A percentile compares a stretch with the other conserved stretches of the same genome.
Conservation (phyloP, 163 green algal species). For the Scenedesmus sp. region DNA sequence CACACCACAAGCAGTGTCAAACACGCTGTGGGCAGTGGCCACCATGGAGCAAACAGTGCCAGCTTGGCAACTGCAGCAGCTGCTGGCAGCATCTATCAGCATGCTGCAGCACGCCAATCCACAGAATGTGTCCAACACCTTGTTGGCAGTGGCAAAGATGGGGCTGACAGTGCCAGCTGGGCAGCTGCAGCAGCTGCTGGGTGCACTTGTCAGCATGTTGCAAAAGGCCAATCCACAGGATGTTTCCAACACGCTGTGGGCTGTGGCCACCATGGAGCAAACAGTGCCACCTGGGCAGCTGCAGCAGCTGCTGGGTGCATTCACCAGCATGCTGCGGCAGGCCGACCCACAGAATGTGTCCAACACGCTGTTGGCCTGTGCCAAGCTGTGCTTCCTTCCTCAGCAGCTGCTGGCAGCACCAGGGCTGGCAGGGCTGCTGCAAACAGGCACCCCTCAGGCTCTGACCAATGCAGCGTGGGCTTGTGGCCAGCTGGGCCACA, state of each 20-base stretch:
- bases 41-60: too few relatives aligned
- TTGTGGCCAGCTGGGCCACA: background rate
- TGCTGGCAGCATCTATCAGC: too few relatives aligned
- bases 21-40: too few relatives aligned
- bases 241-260: background rate
- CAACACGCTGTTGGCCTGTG: background rate
- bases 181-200: background rate
- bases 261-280: background rate
- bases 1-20: too few relatives aligned
- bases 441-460: background rate
- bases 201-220: background rate
- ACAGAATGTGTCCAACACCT: too few relatives aligned
- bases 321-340: background rate
- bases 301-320: background rate
- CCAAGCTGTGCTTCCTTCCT: background rate
- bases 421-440: background rate
- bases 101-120: too few relatives aligned
- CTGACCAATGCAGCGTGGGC: background rate
- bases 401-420: background rate
- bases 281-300: background rate
- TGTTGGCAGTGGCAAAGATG: background rate
- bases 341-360: background rate
- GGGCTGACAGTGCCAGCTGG: background rate
- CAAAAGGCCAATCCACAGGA: background rate
- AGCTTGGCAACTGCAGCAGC: too few relatives aligned